These are phyloP conservation scores for Boletus subparvulus DNA, from an alignment of 768 basidiomycete species.

Conservation along the genomic window DNA sequence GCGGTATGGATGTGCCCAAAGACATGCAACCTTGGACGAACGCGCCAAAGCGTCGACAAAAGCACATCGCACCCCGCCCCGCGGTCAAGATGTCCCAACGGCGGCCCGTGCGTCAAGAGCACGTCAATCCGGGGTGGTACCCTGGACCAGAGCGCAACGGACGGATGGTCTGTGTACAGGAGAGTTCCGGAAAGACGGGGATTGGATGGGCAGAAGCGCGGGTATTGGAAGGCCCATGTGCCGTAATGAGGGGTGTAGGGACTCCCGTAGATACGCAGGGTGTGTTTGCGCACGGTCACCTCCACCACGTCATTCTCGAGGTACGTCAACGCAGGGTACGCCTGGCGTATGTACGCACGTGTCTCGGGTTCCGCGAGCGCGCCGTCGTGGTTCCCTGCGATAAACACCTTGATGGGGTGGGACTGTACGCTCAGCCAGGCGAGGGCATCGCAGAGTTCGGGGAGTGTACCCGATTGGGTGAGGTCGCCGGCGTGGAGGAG, in stretches of 20 bases:
- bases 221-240: slow-evolving; percentile 7
- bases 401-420: slow-evolving; percentile 19
- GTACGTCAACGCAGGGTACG: slow-evolving; percentile 11
- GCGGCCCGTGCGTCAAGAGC: slow-evolving; percentile 46
- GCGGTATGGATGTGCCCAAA: slow-evolving; percentile 45
- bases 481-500: slow-evolving; percentile 5
- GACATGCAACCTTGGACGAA: slow-evolving; percentile 38
- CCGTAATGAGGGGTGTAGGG: slow-evolving; percentile 41
- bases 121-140: slow-evolving; percentile 37
- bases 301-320: slow-evolving; percentile 14
- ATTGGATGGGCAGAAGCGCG: not conserved
- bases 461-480: slow-evolving; percentile 35
- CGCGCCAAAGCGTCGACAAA: slow-evolving; percentile 32
- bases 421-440: slow-evolving; percentile 33
- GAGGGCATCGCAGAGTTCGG: no score
- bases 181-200: not conserved
- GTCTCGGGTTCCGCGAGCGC: no score
- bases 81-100: slow-evolving; percentile 34
- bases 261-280: slow-evolving; percentile 41
- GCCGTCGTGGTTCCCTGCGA: no score
- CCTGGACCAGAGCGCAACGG: slow-evolving; percentile 24
- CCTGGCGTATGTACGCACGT: not conserved
- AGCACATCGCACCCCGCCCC: slow-evolving; percentile 35
- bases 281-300: slow-evolving; percentile 33
- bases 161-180: not conserved